Evolutionary conservation across 768 basidiomycete genomes (phyloP).

Genomic region (Dentipellis sp.): DNA sequence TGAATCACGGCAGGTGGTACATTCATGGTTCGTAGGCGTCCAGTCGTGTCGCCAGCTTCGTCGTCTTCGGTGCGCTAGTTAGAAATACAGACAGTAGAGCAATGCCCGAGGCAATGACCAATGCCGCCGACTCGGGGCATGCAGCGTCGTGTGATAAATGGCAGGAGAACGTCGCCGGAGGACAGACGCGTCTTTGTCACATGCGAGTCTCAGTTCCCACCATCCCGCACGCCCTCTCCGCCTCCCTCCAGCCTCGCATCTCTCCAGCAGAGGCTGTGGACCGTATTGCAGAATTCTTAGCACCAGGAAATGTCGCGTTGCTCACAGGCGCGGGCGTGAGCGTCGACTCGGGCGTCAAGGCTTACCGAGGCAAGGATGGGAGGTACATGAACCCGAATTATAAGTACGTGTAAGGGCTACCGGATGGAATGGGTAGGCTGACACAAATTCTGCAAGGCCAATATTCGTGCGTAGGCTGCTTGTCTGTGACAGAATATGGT

Average conservation of each 20-base stretch:
- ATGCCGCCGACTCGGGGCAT: no score
- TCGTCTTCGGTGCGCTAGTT: not conserved
- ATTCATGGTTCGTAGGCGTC: conserved; percentile 23
- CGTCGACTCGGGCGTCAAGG: conserved; percentile 91
- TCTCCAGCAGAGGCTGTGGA: conserved; percentile 46
- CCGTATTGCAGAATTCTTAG: conserved; percentile 56
- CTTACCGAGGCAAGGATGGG: conserved; percentile 84
- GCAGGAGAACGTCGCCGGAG: not conserved
- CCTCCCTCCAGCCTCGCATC: conserved; percentile 31
- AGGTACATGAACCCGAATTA: conserved; percentile 87
- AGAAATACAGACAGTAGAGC: no score
- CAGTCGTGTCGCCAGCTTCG: not conserved
- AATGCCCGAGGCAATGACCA: no score
- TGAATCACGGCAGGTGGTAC: conserved; percentile 36
- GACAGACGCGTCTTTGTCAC: conserved; percentile 9
- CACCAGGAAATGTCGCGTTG: conserved; percentile 59
- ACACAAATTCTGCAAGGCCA: conserved; percentile 8
- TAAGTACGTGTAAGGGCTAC: conserved; percentile 38
- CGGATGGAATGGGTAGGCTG: no score
- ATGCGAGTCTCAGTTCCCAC: conserved; percentile 79
- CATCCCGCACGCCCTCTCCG: conserved; percentile 46
- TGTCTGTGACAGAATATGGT: conserved; percentile 1
- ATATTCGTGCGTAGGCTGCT: conserved; percentile 13
- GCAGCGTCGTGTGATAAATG: no score
- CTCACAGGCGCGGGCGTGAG: conserved; percentile 91